phyloP scores from a whole-genome alignment of 768 basidiomycete genomes.

The Mycena vulgaris region DNA sequence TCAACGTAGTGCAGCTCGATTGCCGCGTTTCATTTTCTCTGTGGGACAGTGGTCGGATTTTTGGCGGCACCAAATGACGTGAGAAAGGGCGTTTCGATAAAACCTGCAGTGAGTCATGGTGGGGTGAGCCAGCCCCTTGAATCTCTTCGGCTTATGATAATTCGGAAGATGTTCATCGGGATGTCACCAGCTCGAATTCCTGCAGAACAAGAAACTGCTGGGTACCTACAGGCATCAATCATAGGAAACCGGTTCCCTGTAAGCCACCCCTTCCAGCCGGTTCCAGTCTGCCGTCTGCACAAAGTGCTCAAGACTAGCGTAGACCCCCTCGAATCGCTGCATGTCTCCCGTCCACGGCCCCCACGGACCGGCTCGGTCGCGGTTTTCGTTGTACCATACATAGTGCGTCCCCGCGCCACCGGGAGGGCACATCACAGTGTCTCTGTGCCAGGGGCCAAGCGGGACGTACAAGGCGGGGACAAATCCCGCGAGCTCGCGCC shows the following conservation, averaged over 20 bases:
- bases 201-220: no score
- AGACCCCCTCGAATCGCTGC: slow-evolving; percentile 2
- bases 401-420: slow-evolving; percentile 15
- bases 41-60: no score
- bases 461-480: slow-evolving; percentile 12
- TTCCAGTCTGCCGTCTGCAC: slow-evolving; percentile 9
- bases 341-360: neutral
- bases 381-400: neutral
- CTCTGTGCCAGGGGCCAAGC: neutral
- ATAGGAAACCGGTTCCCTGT: neutral
- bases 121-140: no score
- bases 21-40: no score
- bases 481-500: neutral
- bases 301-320: slow-evolving; percentile 5
- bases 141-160: no score
- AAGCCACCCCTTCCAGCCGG: neutral
- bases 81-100: no score
- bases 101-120: no score
- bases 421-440: slow-evolving; percentile 1
- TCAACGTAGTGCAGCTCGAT: no score
- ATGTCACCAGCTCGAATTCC: no score
- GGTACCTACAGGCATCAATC: no score
- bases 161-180: no score
- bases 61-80: no score
- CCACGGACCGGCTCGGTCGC: neutral